These are phyloP conservation scores for Aspergillus campestris DNA, from an alignment of 495 filamentous ascomycete genomes.

Conservation along the genomic window DNA sequence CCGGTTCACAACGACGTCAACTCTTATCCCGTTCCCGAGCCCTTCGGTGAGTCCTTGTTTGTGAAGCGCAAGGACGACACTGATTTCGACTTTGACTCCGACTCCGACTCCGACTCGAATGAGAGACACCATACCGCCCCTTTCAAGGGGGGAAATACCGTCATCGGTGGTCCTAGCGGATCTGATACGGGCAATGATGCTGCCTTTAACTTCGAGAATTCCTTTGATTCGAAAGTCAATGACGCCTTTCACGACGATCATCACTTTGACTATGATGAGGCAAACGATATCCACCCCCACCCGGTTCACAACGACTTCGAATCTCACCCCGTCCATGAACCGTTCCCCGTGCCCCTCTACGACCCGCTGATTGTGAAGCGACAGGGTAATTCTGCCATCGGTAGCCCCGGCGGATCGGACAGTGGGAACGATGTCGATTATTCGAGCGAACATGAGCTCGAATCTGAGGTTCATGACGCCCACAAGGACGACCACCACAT, in stretches of 20 bases:
- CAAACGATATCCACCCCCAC: neutral
- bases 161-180: constrained; percentile 13
- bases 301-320: neutral
- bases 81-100: neutral
- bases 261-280: constrained; percentile 4
- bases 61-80: too few relatives aligned
- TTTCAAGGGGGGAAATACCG: neutral
- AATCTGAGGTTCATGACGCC: neutral
- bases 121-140: neutral
- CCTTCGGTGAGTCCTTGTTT: too few relatives aligned
- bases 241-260: constrained; percentile 22
- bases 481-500: constrained; percentile 8
- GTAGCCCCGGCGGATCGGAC: constrained; percentile 3
- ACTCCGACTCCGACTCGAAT: neutral
- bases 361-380: neutral
- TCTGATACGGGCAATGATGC: constrained; percentile 14
- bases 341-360: neutral
- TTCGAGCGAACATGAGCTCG: neutral
- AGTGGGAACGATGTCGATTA: constrained; percentile 2
- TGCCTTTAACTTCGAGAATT: constrained; percentile 2
- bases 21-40: neutral
- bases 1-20: constrained; percentile 1
- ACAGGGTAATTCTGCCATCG: neutral
- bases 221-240: constrained; percentile 13
- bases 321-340: neutral